Evolutionary conservation across 208 protist species (phyloP), one percentile per base, ranked within the genome.

Genomic region (Tritrichomonas foetus): DNA sequence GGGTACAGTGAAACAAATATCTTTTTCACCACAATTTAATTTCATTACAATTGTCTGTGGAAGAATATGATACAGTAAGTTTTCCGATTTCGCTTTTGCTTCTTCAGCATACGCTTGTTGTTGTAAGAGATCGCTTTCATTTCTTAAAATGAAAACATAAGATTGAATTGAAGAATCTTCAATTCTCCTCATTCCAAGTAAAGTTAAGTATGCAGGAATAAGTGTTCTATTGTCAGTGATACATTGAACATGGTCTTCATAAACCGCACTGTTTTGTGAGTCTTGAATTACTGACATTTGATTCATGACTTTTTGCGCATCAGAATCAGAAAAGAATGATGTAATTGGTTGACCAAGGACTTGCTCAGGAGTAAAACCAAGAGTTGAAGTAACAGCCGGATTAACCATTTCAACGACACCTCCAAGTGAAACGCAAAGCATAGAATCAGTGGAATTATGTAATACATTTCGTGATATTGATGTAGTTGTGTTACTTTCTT

Each of bases 381-480:
- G n/a, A 14, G 39, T 47, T 55, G 36, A 39, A 14, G 74, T 33
- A n/a, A 84, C 74, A 13, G 74, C 16, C 3, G 27, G 11, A 53
- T 84, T 84, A 20, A 84, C 44, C 16, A 84, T 53, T 84, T 84
- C 74, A n/a, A 84, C 74, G 53, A 53, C 44, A 16, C 74, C 74
- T 13, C 1, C 2, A 53, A 84, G 0, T 11, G 16, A 39, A 27
- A 44, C 14, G 44, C 74, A 84, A 13, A 84, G 53, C 9, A 84
- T 53, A 33, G 74, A 14, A 44, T 84, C 74, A 22, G 1, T 53
- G 49, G 44, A 33, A 25, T 55, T 84, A 3, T 20, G 11, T 8
- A 84, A 27, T 11, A 84, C 39, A 16, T 27, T n/a, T 53, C 44
- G 9, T 53, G 27, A 33, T 53, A n/a, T 53, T 5, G 41, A 84